Evolutionary conservation across 352 stramenopile genomes (phyloP), one percentile per base, ranked within the genome.

Genomic region (Pythium rhizo-oryzae): DNA sequence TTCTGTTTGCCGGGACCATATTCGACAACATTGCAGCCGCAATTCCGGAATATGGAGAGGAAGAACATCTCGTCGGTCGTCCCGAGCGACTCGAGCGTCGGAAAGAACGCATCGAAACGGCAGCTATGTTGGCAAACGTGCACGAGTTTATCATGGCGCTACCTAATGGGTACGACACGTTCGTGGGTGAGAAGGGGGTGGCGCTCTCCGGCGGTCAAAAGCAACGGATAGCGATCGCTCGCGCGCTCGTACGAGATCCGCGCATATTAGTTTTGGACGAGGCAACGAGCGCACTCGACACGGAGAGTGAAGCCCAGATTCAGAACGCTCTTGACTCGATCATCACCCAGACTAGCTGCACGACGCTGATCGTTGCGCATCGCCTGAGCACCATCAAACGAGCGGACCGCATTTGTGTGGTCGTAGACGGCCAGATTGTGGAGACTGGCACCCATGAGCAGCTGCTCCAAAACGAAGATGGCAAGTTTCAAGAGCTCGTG

Each of bases 11-110:
- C 33, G 75, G 74, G 21, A 89, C 79, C 0, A 93, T 98, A 58
- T 65, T 67, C 6, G 82, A 97, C 13, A 98, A 97, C 63, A 97
- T 98, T 66, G 62, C 67, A 8, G 85, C 86, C 41, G 85, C 60
- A 8, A 2, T 66, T 2, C 12, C 41, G 15, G 41, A 47, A n/a
- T 19, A 21, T n/a, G 23, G 30, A 30, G 57, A 67, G 16, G 58
- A 69, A 5, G 23, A 49, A 9, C 23, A 62, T 15, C 18, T 21
- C 0, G 25, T n/a, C 3, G 51, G 19, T 15, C 15, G 16, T 18
- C n/a, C 30, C 6, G 33, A 18, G 15, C 25, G n/a, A 24, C n/a
- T 37, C 4, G 50, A 56, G 23, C 33, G 52, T 21, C 7, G 15
- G 4, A 46, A 24, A 24, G 13, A 15, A 4, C 58, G 51, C 11